Evolutionary conservation across 768 basidiomycete species (phyloP).

Genomic region (Mycena venus): DNA sequence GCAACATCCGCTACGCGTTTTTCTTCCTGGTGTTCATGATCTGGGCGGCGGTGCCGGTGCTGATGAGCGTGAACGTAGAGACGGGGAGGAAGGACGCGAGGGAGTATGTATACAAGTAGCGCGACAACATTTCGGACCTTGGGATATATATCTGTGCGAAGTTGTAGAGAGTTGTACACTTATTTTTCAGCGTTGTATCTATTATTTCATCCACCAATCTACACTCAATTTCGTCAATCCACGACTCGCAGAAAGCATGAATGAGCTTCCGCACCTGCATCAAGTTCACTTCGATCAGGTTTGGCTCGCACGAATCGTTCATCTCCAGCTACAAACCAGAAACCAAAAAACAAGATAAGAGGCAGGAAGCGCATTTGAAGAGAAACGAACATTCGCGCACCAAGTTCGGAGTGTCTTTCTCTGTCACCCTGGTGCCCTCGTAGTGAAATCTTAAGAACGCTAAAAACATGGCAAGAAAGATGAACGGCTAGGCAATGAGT

Average conservation of each 20-base stretch:
- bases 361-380: neutral
- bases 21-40: constrained; percentile 90
- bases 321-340: constrained; percentile 13
- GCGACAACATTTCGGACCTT: neutral
- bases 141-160: neutral
- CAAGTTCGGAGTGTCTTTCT: constrained; percentile 2
- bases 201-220: neutral
- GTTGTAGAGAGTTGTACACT: too few species aligned
- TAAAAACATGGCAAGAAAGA: neutral
- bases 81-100: constrained; percentile 68
- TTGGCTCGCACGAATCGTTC: neutral
- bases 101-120: constrained; percentile 49
- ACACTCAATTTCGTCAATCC: neutral
- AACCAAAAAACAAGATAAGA: neutral
- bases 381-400: neutral
- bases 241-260: neutral
- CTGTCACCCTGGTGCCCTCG: neutral
- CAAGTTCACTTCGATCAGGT: neutral
- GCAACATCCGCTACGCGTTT: constrained; percentile 93
- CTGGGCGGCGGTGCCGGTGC: constrained; percentile 82
- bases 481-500: neutral
- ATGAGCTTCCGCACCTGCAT: constrained; percentile 1
- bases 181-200: neutral
- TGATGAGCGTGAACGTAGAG: constrained; percentile 78
- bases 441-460: constrained; percentile 6